Base-by-base conservation (phyloP, 352 stramenopile genomes). In the Pythium pyrilobum region DNA sequence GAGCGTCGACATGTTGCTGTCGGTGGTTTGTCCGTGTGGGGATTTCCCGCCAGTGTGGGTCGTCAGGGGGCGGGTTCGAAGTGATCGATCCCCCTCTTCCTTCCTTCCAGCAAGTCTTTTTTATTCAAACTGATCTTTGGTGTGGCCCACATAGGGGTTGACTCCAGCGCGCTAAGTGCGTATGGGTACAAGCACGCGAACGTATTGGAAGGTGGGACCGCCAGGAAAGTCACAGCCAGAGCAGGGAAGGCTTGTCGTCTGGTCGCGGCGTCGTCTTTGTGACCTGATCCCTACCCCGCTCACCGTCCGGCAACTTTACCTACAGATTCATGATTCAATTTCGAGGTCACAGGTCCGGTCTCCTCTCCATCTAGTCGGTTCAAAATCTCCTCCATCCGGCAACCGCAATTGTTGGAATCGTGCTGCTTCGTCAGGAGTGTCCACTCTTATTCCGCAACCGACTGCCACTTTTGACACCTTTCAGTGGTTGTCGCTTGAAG, bases 1-100 rank as follows among this genome's bases (percentile, higher is more conserved):
- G 39, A 94, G 66, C 25, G 83, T 92, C 63, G 81, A 92, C 83
- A 94, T 93, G 36, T 25, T 62, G n/a, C 33, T 61, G 20, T 45
- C 9, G 32, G 43, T 43, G 1, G 27, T 12, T 52, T 12, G 27
- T 38, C 43, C 36, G 21, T 23, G 55, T 31, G 32, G 13, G 23
- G 13, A 1, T 46, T 62, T 62, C 52, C 42, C 52, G 38, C 45
- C 54, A n/a, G 18, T 39, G 11, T 23, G 23, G 4, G 42, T n/a
- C n/a, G n/a, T n/a, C n/a, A n/a, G n/a, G n/a, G n/a, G n/a, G n/a
- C n/a, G 36, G n/a, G 28, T 36, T 49, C 39, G 37, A 25, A 38
- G 29, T 43, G 48, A 20, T 25, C 18, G 23, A 34, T 36, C 15
- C 31, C 8, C 31, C 31, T 36, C 31, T 25, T 33, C 36, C 27